A percentile compares a stretch with the other conserved stretches of the same genome.
Conservation (phyloP, 1,284 basidiomycete genomes). For the Fomitopsis betulina region DNA sequence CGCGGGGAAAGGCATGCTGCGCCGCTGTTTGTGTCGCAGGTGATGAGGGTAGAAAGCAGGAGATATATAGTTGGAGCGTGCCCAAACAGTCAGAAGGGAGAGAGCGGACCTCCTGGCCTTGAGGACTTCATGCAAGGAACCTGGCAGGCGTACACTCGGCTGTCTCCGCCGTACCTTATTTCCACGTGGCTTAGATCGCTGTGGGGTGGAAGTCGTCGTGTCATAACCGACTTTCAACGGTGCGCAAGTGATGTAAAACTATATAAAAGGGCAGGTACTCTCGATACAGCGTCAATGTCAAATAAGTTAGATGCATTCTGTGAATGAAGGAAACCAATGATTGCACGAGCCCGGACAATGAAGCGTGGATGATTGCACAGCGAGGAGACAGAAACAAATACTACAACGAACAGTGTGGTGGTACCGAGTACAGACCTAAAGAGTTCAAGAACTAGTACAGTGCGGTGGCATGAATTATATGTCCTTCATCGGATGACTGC, state of each 20-base stretch:
- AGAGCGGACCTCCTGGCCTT: constrained; percentile 3
- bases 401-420: constrained; percentile 1
- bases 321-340: background rate
- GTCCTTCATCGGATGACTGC: constrained; percentile 35
- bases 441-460: constrained; percentile 4
- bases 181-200: background rate
- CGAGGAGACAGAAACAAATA: constrained; percentile 7
- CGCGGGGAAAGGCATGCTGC: constrained; percentile 47
- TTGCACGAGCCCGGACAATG: constrained; percentile 1
- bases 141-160: background rate
- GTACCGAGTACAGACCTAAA: background rate
- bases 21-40: background rate
- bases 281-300: background rate
- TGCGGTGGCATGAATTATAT: background rate
- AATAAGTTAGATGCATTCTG: constrained; percentile 1
- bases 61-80: constrained; percentile 5
- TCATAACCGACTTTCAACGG: too few relatives aligned
- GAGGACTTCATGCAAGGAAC: constrained; percentile 6
- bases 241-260: background rate
- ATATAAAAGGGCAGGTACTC: background rate
- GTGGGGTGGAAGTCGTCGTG: background rate
- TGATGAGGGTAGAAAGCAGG: constrained; percentile 3
- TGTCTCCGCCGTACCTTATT: background rate
- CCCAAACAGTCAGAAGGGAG: background rate
- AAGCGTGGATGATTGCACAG: constrained; percentile 16